These are phyloP conservation scores for Phytophthora agathidicida DNA, from an alignment of 352 stramenopile genomes.

Conservation along the genomic window DNA sequence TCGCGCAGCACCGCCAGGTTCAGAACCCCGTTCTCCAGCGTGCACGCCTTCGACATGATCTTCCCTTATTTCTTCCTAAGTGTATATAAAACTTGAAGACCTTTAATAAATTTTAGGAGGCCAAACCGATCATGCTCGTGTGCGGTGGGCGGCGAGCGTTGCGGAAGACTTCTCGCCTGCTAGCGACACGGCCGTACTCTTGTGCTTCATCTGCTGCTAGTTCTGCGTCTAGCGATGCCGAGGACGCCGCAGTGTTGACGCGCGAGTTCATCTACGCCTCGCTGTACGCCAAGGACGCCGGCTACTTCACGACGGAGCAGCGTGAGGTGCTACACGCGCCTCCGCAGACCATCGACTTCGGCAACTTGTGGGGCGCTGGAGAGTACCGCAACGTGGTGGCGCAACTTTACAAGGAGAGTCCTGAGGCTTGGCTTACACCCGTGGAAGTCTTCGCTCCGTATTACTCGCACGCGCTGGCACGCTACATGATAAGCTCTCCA, in stretches of 20 bases:
- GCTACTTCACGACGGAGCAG: conserved; percentile 83
- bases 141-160: neutral
- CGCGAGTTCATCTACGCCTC: conserved; percentile 86
- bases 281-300: conserved; percentile 77
- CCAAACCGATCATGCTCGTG: neutral
- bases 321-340: conserved; percentile 81
- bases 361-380: conserved; percentile 71
- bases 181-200: too few species aligned
- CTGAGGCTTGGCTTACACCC: conserved; percentile 90
- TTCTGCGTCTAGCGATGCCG: neutral
- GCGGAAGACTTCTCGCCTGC: neutral
- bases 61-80: neutral
- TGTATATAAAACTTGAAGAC: neutral
- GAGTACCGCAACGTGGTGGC: conserved; percentile 75
- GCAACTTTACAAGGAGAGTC: conserved; percentile 68
- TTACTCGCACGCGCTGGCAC: conserved; percentile 89
- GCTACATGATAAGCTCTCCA: conserved; percentile 87
- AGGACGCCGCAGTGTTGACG: conserved; percentile 49
- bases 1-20: conserved; percentile 88
- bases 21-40: conserved; percentile 84
- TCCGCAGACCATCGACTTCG: conserved; percentile 68
- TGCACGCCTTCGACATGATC: conserved; percentile 81
- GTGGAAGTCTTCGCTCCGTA: conserved; percentile 90
- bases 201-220: neutral
- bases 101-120: too few species aligned